Percentiles rank a stretch among this genome's conserved stretches.
phyloP scores from a whole-genome alignment of 1,284 basidiomycete species.

The Rhodofomes roseus region DNA sequence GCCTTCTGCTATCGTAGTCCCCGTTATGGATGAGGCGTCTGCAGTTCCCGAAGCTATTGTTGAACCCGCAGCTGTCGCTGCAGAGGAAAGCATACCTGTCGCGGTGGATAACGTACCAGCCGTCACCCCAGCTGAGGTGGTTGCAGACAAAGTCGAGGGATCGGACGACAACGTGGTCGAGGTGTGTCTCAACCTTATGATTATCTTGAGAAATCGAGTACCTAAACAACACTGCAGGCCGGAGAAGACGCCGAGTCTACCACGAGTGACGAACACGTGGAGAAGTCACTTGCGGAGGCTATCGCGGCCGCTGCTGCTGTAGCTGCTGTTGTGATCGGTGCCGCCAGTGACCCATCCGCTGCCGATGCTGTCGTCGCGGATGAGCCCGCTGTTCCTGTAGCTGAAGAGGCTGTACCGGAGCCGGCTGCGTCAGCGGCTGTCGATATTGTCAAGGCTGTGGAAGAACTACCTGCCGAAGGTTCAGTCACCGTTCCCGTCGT shows the following conservation, averaged over 20 bases:
- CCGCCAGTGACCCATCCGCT: neutral
- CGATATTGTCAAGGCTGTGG: neutral
- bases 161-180: neutral
- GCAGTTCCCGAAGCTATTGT: neutral
- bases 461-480: neutral
- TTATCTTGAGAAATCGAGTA: neutral
- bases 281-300: neutral
- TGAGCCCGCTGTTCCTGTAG: neutral
- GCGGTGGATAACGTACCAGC: neutral
- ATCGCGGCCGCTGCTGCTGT: neutral
- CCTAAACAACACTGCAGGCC: neutral
- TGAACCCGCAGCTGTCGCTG: neutral
- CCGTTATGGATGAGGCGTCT: neutral
- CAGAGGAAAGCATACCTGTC: neutral
- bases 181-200: neutral
- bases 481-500: neutral
- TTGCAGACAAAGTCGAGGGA: neutral
- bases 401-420: constrained; percentile 2
- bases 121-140: neutral
- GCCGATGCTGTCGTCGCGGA: constrained; percentile 2
- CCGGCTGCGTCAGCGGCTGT: neutral
- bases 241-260: neutral
- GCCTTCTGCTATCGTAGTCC: neutral
- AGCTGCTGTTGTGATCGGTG: neutral
- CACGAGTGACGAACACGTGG: neutral